Evolutionary conservation across 768 basidiomycete genomes (phyloP).

Genomic region (Leccinum pellstonianum): DNA sequence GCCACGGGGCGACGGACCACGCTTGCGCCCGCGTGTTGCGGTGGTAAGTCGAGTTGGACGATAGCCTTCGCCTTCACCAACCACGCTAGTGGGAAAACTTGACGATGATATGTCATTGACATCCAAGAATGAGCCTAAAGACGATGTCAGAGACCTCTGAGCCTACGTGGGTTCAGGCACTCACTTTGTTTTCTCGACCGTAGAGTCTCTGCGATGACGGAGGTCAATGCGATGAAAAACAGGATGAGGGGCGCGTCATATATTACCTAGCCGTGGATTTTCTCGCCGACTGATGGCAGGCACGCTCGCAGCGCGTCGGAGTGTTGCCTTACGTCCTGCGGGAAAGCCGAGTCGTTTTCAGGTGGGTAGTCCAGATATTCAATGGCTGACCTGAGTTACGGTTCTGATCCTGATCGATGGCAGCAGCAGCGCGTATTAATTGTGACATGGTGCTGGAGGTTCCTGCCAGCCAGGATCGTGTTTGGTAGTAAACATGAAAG

Average conservation of each 20-base stretch:
- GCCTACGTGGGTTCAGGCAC: not conserved
- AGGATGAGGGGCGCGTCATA: not conserved
- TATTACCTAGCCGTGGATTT: slow-evolving; percentile 15
- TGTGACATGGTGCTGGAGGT: slow-evolving; percentile 13
- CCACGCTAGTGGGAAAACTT: slow-evolving; percentile 6
- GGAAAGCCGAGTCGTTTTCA: slow-evolving; percentile 6
- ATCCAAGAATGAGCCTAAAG: slow-evolving; percentile 14
- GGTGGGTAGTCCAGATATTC: slow-evolving; percentile 2
- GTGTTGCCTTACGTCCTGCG: slow-evolving; percentile 14
- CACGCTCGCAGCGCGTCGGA: slow-evolving; percentile 18
- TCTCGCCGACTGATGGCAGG: slow-evolving; percentile 13
- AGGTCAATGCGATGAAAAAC: slow-evolving; percentile 10
- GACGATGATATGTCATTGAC: slow-evolving; percentile 6
- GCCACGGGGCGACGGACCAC: slow-evolving; percentile 2
- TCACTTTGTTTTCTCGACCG: slow-evolving; percentile 18
- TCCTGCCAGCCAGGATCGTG: not conserved
- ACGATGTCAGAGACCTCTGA: slow-evolving; percentile 1
- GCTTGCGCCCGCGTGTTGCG: slow-evolving; percentile 23
- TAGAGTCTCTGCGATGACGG: slow-evolving; percentile 12
- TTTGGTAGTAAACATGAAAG: not conserved
- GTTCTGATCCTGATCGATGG: not conserved
- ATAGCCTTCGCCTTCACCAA: slow-evolving; percentile 12
- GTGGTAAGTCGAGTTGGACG: slow-evolving; percentile 2
- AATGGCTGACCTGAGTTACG: slow-evolving; percentile 19
- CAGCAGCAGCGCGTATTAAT: not conserved